These are phyloP conservation scores for Solanum chilense DNA, from an alignment of 257 asterid genomes.

Conservation along the genomic window DNA sequence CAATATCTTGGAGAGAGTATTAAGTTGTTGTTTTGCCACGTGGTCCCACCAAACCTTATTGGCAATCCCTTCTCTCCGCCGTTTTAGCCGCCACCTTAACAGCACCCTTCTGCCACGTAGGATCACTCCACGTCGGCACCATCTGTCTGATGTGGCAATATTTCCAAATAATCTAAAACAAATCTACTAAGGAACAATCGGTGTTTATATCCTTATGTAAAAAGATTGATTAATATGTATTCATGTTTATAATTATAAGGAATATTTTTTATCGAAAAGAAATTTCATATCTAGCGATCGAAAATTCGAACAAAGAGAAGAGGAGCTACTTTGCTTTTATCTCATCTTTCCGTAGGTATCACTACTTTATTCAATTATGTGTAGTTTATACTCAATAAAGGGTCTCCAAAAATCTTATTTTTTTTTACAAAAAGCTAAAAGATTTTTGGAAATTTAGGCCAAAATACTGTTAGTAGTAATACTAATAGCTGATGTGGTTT, in stretches of 20 bases:
- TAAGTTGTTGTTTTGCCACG: conserved; percentile 11
- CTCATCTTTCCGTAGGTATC: too few relatives aligned
- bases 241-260: too few relatives aligned
- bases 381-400: too few relatives aligned
- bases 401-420: not conserved
- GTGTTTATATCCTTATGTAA: too few relatives aligned
- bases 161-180: too few relatives aligned
- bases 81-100: conserved; percentile 25
- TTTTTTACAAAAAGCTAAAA: not conserved
- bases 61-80: conserved; percentile 12
- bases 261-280: too few relatives aligned
- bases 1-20: conserved; percentile 21
- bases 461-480: not conserved
- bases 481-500: not conserved
- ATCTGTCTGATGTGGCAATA: not conserved
- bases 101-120: conserved; percentile 18
- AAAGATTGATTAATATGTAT: too few relatives aligned
- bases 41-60: conserved; percentile 16
- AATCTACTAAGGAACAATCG: too few relatives aligned
- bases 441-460: not conserved
- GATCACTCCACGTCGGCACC: conserved; percentile 25
- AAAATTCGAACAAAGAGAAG: too few relatives aligned
- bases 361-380: too few relatives aligned
- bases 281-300: too few relatives aligned
- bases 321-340: too few relatives aligned